Conservation (phyloP, 2,329 filamentous ascomycete genomes). For the Cordyceps pruinosa region DNA sequence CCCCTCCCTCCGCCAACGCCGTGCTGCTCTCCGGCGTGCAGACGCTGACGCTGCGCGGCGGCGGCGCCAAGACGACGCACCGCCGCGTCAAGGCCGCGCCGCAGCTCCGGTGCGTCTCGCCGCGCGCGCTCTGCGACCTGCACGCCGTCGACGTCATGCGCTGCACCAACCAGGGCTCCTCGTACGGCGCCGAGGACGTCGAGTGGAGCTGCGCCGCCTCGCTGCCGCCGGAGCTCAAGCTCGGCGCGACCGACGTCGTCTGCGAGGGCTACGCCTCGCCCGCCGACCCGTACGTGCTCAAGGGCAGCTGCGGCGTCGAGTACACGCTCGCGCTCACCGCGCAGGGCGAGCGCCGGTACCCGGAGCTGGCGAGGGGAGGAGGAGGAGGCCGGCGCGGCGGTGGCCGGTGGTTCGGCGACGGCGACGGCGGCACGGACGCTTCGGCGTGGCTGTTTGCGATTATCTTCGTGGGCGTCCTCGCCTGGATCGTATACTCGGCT, state of each 20-base stretch:
- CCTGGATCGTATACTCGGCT: slow-evolving; percentile 56
- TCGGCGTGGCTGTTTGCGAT: slow-evolving; percentile 48
- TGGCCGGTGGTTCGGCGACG: slow-evolving; percentile 28
- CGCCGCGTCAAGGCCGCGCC: slow-evolving; percentile 72
- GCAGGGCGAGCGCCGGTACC: slow-evolving; percentile 65
- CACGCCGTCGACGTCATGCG: slow-evolving; percentile 77
- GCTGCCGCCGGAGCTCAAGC: slow-evolving; percentile 55
- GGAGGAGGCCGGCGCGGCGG: slow-evolving; percentile 31
- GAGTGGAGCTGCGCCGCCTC: slow-evolving; percentile 79
- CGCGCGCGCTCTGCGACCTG: slow-evolving; percentile 55
- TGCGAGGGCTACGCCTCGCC: slow-evolving; percentile 79
- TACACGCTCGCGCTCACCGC: slow-evolving; percentile 76
- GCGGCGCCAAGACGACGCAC: slow-evolving; percentile 58
- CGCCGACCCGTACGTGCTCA: slow-evolving; percentile 80
- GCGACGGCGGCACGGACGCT: slow-evolving; percentile 26
- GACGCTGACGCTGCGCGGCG: slow-evolving; percentile 67
- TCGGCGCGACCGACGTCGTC: slow-evolving; percentile 81
- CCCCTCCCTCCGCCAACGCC: slow-evolving; percentile 33
- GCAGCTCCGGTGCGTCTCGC: slow-evolving; percentile 70
- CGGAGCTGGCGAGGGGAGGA: slow-evolving; percentile 37
- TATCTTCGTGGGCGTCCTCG: slow-evolving; percentile 52
- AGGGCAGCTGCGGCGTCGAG: slow-evolving; percentile 87
- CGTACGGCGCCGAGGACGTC: slow-evolving; percentile 73
- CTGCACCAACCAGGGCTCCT: slow-evolving; percentile 77
- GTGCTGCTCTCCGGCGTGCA: slow-evolving; percentile 59